A percentile compares a stretch with the other conserved stretches of the same genome.
Evolutionary conservation across 2,329 filamentous ascomycete genomes (phyloP).

Genomic region (Laburnicola sp.): DNA sequence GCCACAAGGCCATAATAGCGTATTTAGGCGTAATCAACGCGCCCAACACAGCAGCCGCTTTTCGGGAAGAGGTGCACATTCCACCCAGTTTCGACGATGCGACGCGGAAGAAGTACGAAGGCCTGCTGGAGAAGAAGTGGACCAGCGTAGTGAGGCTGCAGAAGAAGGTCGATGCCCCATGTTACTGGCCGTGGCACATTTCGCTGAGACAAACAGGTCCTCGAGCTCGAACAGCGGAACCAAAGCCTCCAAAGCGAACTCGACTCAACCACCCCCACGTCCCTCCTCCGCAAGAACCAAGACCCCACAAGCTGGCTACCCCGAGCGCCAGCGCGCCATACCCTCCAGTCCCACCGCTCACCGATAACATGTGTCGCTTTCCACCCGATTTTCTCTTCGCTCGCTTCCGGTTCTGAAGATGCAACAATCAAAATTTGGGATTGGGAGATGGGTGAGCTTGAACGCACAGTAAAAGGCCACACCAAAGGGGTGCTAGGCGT

Average conservation of each 20-base stretch:
- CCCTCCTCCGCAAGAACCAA: constrained; percentile 76
- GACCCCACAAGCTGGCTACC: constrained; percentile 88
- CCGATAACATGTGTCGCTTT: constrained; percentile 88
- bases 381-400: constrained; percentile 85
- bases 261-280: constrained; percentile 78
- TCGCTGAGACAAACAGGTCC: constrained; percentile 64
- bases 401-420: constrained; percentile 90
- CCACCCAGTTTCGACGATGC: constrained; percentile 74
- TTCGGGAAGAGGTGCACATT: constrained; percentile 77
- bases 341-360: constrained; percentile 77
- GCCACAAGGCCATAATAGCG: constrained; percentile 91
- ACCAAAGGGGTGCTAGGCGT: constrained; percentile 86
- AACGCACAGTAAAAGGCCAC: constrained; percentile 88
- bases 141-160: constrained; percentile 92
- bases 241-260: constrained; percentile 76
- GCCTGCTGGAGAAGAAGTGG: constrained; percentile 96
- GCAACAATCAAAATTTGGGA: constrained; percentile 97
- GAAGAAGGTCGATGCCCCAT: constrained; percentile 71
- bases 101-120: constrained; percentile 92
- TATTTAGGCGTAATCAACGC: constrained; percentile 79
- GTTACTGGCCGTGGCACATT: background rate
- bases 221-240: constrained; percentile 84
- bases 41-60: constrained; percentile 66
- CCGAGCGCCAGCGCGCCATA: constrained; percentile 77
- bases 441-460: constrained; percentile 89